These are phyloP conservation scores for Gelatoporia subvermispora DNA, from an alignment of 768 basidiomycete genomes.

Conservation along the genomic window DNA sequence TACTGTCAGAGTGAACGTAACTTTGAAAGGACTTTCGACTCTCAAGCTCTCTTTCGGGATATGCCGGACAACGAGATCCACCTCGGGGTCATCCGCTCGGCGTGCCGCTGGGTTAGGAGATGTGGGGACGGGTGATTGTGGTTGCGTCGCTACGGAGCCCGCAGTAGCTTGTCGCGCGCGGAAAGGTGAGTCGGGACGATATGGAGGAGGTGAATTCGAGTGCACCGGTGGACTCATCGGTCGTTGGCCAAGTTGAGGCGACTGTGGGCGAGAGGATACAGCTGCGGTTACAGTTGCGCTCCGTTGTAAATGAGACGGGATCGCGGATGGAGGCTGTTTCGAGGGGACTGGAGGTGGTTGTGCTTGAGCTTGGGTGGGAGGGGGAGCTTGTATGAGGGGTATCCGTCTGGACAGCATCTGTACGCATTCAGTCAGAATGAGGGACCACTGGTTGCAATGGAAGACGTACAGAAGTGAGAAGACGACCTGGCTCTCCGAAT, in stretches of 20 bases:
- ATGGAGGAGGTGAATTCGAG: conserved; percentile 31
- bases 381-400: conserved; percentile 42
- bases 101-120: conserved; percentile 15
- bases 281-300: conserved; percentile 30
- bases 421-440: neutral
- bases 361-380: conserved; percentile 27
- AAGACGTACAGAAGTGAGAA: conserved; percentile 68
- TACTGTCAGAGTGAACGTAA: conserved; percentile 50
- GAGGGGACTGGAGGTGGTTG: conserved; percentile 15
- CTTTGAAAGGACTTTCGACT: conserved; percentile 56
- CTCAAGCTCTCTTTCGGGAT: conserved; percentile 40
- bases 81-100: conserved; percentile 40
- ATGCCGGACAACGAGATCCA: conserved; percentile 50
- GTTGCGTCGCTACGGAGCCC: conserved; percentile 8
- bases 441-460: neutral
- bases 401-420: conserved; percentile 79
- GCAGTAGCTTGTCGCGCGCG: conserved; percentile 13
- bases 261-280: conserved; percentile 48
- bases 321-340: conserved; percentile 57
- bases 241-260: conserved; percentile 49
- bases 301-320: conserved; percentile 75
- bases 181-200: conserved; percentile 42
- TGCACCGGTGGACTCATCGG: conserved; percentile 52
- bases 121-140: conserved; percentile 21
- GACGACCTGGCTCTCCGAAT: conserved; percentile 80